Percentiles rank a stretch among this genome's conserved stretches.
phyloP scores from a whole-genome alignment of 208 protist species.

The Leishmania tarentolae region DNA sequence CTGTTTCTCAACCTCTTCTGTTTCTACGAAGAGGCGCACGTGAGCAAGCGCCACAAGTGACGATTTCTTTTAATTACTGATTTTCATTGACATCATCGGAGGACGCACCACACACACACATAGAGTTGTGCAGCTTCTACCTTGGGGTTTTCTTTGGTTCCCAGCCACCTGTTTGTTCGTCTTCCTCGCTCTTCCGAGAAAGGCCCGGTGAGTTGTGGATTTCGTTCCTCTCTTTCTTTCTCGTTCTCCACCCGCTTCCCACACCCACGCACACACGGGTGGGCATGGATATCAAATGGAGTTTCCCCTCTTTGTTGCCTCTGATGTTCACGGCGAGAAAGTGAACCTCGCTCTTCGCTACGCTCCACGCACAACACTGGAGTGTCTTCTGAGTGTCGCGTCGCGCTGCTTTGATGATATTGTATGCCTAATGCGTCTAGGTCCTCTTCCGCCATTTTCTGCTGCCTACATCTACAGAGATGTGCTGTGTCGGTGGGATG shows the following conservation, averaged over 20 bases:
- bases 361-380: constrained; percentile 18
- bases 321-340: constrained; percentile 67
- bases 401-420: constrained; percentile 46
- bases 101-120: background rate
- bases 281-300: constrained; percentile 36
- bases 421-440: background rate
- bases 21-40: background rate
- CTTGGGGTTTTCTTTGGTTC: background rate
- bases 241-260: background rate
- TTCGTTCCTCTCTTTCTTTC: background rate
- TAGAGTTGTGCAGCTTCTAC: background rate
- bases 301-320: constrained; percentile 64
- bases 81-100: background rate
- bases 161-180: background rate
- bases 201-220: background rate
- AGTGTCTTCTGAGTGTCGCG: constrained; percentile 26
- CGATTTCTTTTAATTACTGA: background rate
- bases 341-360: constrained; percentile 54
- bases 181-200: background rate
- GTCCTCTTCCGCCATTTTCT: constrained; percentile 21
- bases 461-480: constrained; percentile 61
- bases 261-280: background rate
- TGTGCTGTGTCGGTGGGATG: constrained; percentile 47
- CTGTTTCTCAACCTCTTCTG: background rate
- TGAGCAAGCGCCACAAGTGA: background rate